phyloP scores from a whole-genome alignment of 257 asterid species.

The Thymus quinquecostatus region DNA sequence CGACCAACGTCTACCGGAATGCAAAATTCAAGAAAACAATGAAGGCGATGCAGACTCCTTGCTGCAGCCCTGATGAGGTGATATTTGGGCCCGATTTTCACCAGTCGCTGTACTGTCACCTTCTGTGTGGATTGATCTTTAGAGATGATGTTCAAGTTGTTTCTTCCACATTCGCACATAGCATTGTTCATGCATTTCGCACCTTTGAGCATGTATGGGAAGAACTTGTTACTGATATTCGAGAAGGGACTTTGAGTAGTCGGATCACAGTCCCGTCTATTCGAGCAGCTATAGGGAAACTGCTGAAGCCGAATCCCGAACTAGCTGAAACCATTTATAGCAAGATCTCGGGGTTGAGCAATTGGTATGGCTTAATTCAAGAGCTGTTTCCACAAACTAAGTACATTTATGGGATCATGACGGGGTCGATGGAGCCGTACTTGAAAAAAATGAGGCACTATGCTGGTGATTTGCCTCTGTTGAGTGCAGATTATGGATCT shows the following conservation, averaged over 20 bases:
- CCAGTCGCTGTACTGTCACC: slow-evolving; percentile 90
- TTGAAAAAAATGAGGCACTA: slow-evolving; percentile 80
- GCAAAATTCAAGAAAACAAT: slow-evolving; percentile 73
- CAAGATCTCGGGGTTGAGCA: slow-evolving; percentile 59
- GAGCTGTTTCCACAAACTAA: slow-evolving; percentile 72
- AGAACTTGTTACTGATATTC: slow-evolving; percentile 65
- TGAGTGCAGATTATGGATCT: slow-evolving; percentile 91
- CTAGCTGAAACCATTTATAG: slow-evolving; percentile 50
- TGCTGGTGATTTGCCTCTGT: slow-evolving; percentile 73
- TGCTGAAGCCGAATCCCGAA: slow-evolving; percentile 72
- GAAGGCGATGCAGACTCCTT: slow-evolving; percentile 81
- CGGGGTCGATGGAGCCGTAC: slow-evolving; percentile 97
- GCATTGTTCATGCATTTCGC: slow-evolving; percentile 88
- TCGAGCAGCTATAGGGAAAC: slow-evolving; percentile 58
- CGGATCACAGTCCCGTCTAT: slow-evolving; percentile 70
- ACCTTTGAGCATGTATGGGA: slow-evolving; percentile 82
- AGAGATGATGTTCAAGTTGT: slow-evolving; percentile 75
- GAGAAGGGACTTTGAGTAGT: slow-evolving; percentile 66
- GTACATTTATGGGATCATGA: slow-evolving; percentile 89
- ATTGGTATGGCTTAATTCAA: slow-evolving; percentile 76
- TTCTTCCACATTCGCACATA: slow-evolving; percentile 85
- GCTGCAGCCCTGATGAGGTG: slow-evolving; percentile 95
- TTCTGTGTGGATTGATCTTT: slow-evolving; percentile 75
- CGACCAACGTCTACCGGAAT: slow-evolving; percentile 81
- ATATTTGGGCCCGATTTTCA: slow-evolving; percentile 89